Percentiles rank a stretch among this genome's conserved stretches.
Conservation (phyloP, 2,329 filamentous ascomycete species). For the Fusarium hainanense region DNA sequence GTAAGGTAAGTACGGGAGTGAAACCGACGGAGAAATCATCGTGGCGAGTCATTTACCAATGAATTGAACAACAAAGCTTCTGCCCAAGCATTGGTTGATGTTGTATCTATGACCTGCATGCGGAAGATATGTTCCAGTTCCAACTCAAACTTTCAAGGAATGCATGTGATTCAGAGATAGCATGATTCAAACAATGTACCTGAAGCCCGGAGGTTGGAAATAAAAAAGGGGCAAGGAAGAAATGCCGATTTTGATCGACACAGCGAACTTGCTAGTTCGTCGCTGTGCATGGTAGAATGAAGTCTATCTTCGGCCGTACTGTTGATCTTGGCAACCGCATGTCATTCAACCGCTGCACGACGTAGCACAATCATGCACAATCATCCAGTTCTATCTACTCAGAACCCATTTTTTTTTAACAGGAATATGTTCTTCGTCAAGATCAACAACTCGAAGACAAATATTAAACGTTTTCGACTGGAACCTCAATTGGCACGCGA, state of each 20-base stretch:
- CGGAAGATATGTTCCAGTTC: not conserved
- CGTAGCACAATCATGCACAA: conserved; percentile 20
- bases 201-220: conserved; percentile 6
- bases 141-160: conserved; percentile 5
- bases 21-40: conserved; percentile 22
- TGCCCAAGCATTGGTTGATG: not conserved
- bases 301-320: conserved; percentile 33
- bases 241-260: conserved; percentile 41
- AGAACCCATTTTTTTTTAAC: not conserved
- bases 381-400: conserved; percentile 2
- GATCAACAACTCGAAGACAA: not conserved
- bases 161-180: conserved; percentile 30
- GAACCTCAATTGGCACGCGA: conserved; percentile 34
- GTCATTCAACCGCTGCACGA: conserved; percentile 18
- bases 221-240: conserved; percentile 30
- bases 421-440: not conserved
- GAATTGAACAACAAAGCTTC: not conserved
- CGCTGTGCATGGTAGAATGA: conserved; percentile 28
- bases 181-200: conserved; percentile 21
- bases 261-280: conserved; percentile 25
- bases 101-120: not conserved
- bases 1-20: conserved; percentile 16
- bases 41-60: conserved; percentile 35
- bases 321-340: conserved; percentile 27
- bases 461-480: conserved; percentile 2